Base-by-base conservation (phyloP, 169 alveolate genomes). In the Blepharisma undulans region DNA sequence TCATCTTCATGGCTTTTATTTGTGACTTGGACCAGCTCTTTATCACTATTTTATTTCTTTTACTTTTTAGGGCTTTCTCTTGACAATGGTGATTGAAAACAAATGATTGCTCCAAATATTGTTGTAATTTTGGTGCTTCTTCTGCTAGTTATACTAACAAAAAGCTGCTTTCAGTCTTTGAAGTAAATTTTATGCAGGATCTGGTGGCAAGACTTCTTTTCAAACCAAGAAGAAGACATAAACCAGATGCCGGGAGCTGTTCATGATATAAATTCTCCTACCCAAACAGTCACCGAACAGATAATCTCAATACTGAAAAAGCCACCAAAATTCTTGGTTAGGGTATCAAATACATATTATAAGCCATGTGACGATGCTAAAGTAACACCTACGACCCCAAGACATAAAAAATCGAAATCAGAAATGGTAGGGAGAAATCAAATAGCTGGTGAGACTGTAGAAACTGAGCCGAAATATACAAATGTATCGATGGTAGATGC, bases 281-380 rank as follows among this genome's bases (percentile, higher is more conserved):
- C 71, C 34, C 87, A 27, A 30, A n/a, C 34, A 21, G 29, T 79
- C 61, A 21, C 87, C 6, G 72, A 79, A 10, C 87, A 79, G 34
- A 27, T 79, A 25, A 30, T 79, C 32, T 79, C 87, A 0, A 33
- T n/a, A 30, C 29, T 79, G 19, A 79, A 79, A 79, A 79, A 33
- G 34, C 71, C 87, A 4, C 87, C 87, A 27, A 79, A 79, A 32
- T 27, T 33, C 87, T 79, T 79, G 32, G 61, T 79, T 25, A 25
- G 87, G 25, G 30, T 79, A 4, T 30, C 72, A 30, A 30, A 22
- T 4, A 79, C 34, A 4, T 79, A 79, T 33, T 79, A 25, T 33
- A 27, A 79, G 34, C 87, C 87, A 2, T 25, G 61, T 30, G 87
- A 79, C 10, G 33, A 74, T 14, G 30, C 72, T 29, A 22, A 74